phyloP scores from a whole-genome alignment of 2,329 filamentous ascomycete genomes.

The Lomentospora prolificans region DNA sequence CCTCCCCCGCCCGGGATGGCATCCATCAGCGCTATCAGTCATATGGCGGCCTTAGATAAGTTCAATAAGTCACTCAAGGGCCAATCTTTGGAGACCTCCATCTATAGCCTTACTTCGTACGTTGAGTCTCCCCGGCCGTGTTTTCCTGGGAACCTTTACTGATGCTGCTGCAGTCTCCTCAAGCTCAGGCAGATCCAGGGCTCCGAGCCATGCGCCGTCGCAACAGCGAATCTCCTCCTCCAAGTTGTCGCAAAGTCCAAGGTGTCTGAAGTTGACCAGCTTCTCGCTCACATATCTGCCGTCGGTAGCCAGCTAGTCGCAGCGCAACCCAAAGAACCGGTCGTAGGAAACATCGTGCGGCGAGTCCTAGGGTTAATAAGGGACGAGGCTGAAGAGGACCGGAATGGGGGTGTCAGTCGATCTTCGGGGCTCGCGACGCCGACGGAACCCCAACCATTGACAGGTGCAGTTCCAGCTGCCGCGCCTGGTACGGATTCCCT shows the following conservation, averaged over 20 bases:
- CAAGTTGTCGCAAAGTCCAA: slow-evolving; percentile 76
- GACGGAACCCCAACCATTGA: not conserved
- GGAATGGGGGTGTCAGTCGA: slow-evolving; percentile 55
- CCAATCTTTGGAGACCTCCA: slow-evolving; percentile 66
- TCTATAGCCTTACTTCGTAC: slow-evolving; percentile 77
- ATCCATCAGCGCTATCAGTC: slow-evolving; percentile 10
- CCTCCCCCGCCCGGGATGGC: slow-evolving; percentile 3
- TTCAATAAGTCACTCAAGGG: slow-evolving; percentile 73
- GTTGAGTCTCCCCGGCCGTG: slow-evolving; percentile 68
- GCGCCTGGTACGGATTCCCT: slow-evolving; percentile 16
- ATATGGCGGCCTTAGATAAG: slow-evolving; percentile 63
- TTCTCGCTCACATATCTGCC: slow-evolving; percentile 70
- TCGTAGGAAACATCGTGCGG: slow-evolving; percentile 88
- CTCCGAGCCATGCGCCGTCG: slow-evolving; percentile 80
- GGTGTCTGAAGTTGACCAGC: slow-evolving; percentile 65
- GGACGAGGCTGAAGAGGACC: slow-evolving; percentile 77
- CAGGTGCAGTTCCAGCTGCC: not conserved
- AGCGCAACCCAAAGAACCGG: slow-evolving; percentile 82
- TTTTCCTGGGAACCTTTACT: too few relatives aligned
- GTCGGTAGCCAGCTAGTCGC: slow-evolving; percentile 69
- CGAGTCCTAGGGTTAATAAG: slow-evolving; percentile 84
- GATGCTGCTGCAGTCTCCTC: slow-evolving; percentile 74
- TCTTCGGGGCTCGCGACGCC: slow-evolving; percentile 5
- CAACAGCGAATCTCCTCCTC: slow-evolving; percentile 79
- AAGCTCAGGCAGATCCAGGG: slow-evolving; percentile 85